phyloP scores from a whole-genome alignment of 768 basidiomycete genomes.

The Aureoboletus auriporus region DNA sequence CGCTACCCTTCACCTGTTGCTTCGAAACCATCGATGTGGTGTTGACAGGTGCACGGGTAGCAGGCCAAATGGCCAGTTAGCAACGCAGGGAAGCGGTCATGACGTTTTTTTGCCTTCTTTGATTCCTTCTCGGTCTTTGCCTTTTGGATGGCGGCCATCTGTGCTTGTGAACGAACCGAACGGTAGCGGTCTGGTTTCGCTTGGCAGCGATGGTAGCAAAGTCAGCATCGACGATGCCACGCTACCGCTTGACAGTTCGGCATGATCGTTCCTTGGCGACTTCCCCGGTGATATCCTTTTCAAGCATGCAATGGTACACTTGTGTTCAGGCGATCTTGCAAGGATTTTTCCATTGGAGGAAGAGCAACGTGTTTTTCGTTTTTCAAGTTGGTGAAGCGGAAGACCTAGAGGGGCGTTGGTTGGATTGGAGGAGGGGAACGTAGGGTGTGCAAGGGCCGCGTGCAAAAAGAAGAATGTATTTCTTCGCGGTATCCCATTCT shows the following conservation, averaged over 20 bases:
- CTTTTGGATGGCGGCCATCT: conserved; percentile 84
- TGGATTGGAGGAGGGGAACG: too few relatives aligned
- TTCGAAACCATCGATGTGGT: conserved; percentile 85
- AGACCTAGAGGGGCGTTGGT: conserved; percentile 51
- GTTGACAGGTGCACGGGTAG: conserved; percentile 45
- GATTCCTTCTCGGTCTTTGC: conserved; percentile 91
- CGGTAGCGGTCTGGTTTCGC: conserved; percentile 87
- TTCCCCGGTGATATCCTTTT: conserved; percentile 99
- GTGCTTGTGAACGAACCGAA: conserved; percentile 76
- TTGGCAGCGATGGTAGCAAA: conserved; percentile 86
- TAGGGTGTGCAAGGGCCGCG: too few relatives aligned
- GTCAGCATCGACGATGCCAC: conserved; percentile 97
- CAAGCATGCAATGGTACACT: conserved; percentile 96
- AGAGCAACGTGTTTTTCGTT: conserved; percentile 95
- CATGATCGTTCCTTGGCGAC: conserved; percentile 98
- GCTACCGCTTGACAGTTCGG: conserved; percentile 95
- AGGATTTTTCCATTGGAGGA: conserved; percentile 99
- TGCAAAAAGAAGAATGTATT: too few relatives aligned
- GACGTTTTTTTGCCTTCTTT: conserved; percentile 76
- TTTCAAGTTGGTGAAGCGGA: conserved; percentile 91
- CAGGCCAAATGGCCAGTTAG: conserved; percentile 40
- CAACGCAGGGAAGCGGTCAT: neutral
- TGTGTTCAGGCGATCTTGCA: conserved; percentile 99
- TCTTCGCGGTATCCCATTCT: too few relatives aligned
- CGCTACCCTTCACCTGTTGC: conserved; percentile 93